Base-by-base conservation (phyloP, 2,329 filamentous ascomycete genomes). In the Juglanconis sp. region DNA sequence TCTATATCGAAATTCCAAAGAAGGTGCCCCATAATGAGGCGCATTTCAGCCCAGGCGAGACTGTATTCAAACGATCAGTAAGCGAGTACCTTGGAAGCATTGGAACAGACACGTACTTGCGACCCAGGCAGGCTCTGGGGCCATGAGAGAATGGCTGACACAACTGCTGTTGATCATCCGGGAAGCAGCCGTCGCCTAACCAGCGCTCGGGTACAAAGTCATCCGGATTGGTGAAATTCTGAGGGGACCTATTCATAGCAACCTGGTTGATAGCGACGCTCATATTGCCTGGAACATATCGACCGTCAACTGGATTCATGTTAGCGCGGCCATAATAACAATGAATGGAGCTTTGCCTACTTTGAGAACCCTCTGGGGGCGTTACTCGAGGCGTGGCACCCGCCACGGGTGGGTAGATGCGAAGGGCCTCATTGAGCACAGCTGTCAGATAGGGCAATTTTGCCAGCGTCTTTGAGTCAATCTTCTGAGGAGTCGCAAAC, bases 351-450 rank as follows among this genome's bases (percentile, higher is more conserved):
- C 36, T 42, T 42, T 30, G 13, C 51, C n/a, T 42, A 53, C 51
- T 53, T 42, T 7, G 36, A 53, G 51, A 17, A 5, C 51, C 51
- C 2, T 24, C n/a, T 15, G 51, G 52, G 31, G 52, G 52, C 30
- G 40, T 46, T 32, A 44, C 30, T 6, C 52, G 38, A 34, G 52
- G 52, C 38, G 40, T 54, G 2, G 50, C 57, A 8, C 34, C 49
- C 8, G 61, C 57, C 4, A 60, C 58, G 8, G 61, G 63, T 11
- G 76, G 74, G 54, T 74, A 77, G 54, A 76, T 64, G 10, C 76
- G 68, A 31, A 78, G 59, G 6, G 67, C 67, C 64, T 78, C 76
- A 6, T 76, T 66, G 15, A 77, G 62, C 49, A 66, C 68, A 9
- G 75, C 75, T 17, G 67, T 61, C 53, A 77, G 65, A 53, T 77